Base-by-base conservation (phyloP, 2,329 filamentous ascomycete species). In the Sclerotinia nivalis region DNA sequence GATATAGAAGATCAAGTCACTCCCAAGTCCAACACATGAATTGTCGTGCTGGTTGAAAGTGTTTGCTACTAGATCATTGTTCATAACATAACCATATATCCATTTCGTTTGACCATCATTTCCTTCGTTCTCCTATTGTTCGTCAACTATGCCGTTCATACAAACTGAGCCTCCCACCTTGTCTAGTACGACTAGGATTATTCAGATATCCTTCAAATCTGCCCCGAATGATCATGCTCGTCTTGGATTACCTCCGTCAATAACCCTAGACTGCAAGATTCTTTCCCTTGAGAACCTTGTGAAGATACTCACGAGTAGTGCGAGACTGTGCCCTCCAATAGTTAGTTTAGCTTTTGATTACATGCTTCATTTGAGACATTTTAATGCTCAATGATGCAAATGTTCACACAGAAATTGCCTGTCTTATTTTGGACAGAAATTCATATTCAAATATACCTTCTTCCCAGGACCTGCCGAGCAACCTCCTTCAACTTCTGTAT, bases 131-230 rank as follows among this genome's bases (percentile, higher is more conserved):
- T 22, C 31, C 13, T 18, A 4, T 37, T 3, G 3, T 15, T 49
- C 2, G 22, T 22, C 28, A 50, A 0, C 1, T n/a, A 20, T 4
- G 25, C 2, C 13, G 12, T 25, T 18, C 31, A 0, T 1, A 9
- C 20, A 37, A 20, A 37, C 31, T 9, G 4, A 25, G 13, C 6
- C 15, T 25, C 8, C 22, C 4, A 37, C 4, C 37, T 25, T 50
- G 3, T 12, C 34, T 28, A n/a, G 10, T 50, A 50, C 45, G 15
- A 10, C 28, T 9, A 2, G 37, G 2, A 10, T 25, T n/a, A 1
- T n/a, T 34, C 20, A 13, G 31, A 22, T 22, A 25, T 12, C 9
- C 28, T 28, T 7, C 28, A 20, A 31, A 31, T 31, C 12, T 4
- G 20, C 18, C 28, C 7, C 28, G 15, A 10, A 25, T 31, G 20